phyloP scores from a whole-genome alignment of 2,329 filamentous ascomycete genomes.

The Chaetomium sp. region DNA sequence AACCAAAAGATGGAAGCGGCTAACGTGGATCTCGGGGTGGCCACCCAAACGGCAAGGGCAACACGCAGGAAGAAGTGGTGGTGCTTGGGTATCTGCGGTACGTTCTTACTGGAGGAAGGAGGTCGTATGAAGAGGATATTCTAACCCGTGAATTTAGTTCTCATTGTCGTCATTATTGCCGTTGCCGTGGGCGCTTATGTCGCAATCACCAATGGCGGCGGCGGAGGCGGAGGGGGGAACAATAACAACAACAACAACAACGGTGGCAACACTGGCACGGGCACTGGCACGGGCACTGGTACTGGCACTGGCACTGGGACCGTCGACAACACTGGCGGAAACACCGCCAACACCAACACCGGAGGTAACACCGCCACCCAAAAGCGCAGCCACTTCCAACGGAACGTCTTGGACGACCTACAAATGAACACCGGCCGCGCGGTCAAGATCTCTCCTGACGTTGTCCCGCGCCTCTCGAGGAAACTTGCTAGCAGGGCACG shows the following conservation, averaged over 20 bases:
- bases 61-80: conserved; percentile 96
- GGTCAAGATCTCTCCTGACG: conserved; percentile 30
- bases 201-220: conserved; percentile 43
- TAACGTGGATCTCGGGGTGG: conserved; percentile 79
- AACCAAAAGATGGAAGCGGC: conserved; percentile 82
- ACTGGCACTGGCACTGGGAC: too few species aligned
- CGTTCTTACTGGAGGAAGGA: conserved; percentile 35
- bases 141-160: conserved; percentile 43
- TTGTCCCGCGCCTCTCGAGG: conserved; percentile 8
- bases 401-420: conserved; percentile 30
- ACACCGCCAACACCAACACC: neutral
- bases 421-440: conserved; percentile 38
- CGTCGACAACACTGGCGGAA: neutral
- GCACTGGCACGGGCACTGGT: conserved; percentile 39
- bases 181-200: conserved; percentile 55
- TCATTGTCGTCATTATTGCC: conserved; percentile 56
- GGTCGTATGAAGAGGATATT: conserved; percentile 6
- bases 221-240: conserved; percentile 33
- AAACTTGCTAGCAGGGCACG: conserved; percentile 10
- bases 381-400: conserved; percentile 31
- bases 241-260: conserved; percentile 32
- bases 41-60: conserved; percentile 77
- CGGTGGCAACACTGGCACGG: conserved; percentile 37
- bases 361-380: conserved; percentile 6
- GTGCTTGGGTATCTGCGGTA: conserved; percentile 75